phyloP scores from a whole-genome alignment of 805 yeast genomes.

The Saccharomycopsis fodiens region DNA sequence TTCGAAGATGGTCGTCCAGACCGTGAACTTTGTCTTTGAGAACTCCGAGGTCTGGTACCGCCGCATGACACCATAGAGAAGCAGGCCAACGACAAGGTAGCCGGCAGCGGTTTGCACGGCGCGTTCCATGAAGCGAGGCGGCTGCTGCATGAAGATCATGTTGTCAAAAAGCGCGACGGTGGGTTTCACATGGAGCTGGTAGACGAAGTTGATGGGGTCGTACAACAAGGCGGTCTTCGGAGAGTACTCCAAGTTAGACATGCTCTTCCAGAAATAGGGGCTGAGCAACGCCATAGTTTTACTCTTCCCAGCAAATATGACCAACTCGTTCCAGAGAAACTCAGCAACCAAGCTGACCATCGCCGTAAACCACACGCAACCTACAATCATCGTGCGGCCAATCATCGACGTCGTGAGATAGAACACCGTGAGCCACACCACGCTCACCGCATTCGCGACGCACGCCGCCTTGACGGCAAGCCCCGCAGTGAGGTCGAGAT shows the following conservation, averaged over 20 bases:
- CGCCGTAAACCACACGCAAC: no score
- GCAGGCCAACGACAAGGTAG: constrained; percentile 27
- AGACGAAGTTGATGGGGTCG: constrained; percentile 3
- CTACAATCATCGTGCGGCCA: constrained; percentile 6
- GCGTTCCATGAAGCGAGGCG: constrained; percentile 33
- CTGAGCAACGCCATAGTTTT: no score
- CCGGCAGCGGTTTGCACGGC: constrained; percentile 30
- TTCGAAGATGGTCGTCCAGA: constrained; percentile 7
- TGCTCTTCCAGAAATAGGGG: no score
- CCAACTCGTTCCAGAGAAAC: neutral
- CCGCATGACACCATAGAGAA: constrained; percentile 28
- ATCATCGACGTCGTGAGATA: constrained; percentile 16
- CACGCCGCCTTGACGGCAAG: constrained; percentile 10
- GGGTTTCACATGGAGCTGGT: constrained; percentile 23
- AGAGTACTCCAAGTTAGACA: no score
- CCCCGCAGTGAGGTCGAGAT: constrained; percentile 2
- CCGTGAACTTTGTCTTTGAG: neutral
- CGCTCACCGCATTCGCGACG: constrained; percentile 5
- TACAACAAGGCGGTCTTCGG: no score
- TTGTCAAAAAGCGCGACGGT: constrained; percentile 17
- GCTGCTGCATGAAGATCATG: constrained; percentile 23
- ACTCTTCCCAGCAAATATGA: neutral
- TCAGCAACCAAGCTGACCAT: neutral
- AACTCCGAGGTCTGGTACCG: constrained; percentile 20
- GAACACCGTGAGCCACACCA: constrained; percentile 6